Evolutionary conservation across 768 basidiomycete genomes (phyloP), one percentile per base, ranked within the genome.

Genomic region (Auriculariales sp.): DNA sequence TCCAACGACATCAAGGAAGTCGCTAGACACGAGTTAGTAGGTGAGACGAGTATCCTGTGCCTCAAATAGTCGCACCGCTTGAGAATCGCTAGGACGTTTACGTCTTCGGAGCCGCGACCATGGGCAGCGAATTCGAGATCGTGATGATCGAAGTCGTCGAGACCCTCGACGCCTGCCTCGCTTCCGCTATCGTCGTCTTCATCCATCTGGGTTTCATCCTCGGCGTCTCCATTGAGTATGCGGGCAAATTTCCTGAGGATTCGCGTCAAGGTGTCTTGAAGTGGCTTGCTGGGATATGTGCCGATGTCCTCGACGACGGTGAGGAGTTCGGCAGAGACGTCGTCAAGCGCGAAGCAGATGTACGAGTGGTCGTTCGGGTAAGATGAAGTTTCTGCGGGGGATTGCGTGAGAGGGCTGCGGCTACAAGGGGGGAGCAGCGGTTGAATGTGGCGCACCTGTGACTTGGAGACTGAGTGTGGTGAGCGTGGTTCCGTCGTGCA

Each of bases 311-410:
- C 71, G 17, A 80, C 56, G 12, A 74, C 65, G 7, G 59, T 54
- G 48, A 68, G 59, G 14, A 81, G 51, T 14, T 64, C 61, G 0
- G 64, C 49, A 0, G 71, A 64, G 6, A 75, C 55, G 28, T 70
- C 68, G 49, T 77, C 73, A 31, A 70, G 66, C 12, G 74, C 68
- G 53, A 75, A 79, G 47, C 76, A 70, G 56, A 82, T 73, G 49
- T 73, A 71, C 0, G 70, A 66, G 58, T 83, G 81, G 51, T 64
- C 67, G 25, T 64, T 63, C 0, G 83, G 83, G 57, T 85, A 85
- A 47, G 79, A 77, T 9, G 81, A 77, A 1, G 79, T 74, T 56
- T 82, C 80, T 80, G 53, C 17, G 34, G 46, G 22, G n/a, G n/a
- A 46, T 28, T 15, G 27, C 28, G 19, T 31, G 25, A 54, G 31